Conservation (phyloP, 2,329 filamentous ascomycete species). For the Penicillium sp. region DNA sequence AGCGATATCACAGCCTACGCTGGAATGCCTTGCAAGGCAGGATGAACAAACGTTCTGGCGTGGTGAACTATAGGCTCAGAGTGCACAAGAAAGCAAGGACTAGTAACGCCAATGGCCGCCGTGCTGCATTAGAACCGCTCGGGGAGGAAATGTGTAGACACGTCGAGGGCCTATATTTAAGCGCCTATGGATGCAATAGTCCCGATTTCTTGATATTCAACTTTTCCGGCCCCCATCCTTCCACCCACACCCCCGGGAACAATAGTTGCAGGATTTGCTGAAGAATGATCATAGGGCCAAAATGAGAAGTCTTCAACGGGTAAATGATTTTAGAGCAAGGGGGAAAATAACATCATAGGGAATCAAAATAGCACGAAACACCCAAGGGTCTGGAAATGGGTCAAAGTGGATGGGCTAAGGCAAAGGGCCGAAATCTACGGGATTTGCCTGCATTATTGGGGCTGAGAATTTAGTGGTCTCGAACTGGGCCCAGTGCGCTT, state of each 20-base stretch:
- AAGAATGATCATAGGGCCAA: conserved; percentile 11
- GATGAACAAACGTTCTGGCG: conserved; percentile 26
- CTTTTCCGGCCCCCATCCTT: conserved; percentile 34
- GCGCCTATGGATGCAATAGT: conserved; percentile 33
- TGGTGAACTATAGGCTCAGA: conserved; percentile 35
- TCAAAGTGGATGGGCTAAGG: not conserved
- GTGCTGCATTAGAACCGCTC: conserved; percentile 30
- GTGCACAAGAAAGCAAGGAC: conserved; percentile 23
- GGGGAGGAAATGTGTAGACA: conserved; percentile 22
- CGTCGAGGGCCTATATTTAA: conserved; percentile 39
- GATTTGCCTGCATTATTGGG: not conserved
- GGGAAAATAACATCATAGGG: not conserved
- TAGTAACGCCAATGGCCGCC: conserved; percentile 31
- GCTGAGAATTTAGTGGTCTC: not conserved
- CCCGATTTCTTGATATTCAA: conserved; percentile 22
- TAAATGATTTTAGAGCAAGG: not conserved
- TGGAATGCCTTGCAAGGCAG: conserved; percentile 38
- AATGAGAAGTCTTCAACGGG: not conserved
- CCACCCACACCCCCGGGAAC: not conserved
- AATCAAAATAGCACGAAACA: conserved; percentile 1
- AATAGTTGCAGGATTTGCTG: conserved; percentile 27
- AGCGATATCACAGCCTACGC: conserved; percentile 25
- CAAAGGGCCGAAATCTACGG: not conserved
- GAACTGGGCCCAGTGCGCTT: not conserved
- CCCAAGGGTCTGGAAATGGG: not conserved